phyloP scores from a whole-genome alignment of 345 rosid genomes.

The Citrus hindsii region DNA sequence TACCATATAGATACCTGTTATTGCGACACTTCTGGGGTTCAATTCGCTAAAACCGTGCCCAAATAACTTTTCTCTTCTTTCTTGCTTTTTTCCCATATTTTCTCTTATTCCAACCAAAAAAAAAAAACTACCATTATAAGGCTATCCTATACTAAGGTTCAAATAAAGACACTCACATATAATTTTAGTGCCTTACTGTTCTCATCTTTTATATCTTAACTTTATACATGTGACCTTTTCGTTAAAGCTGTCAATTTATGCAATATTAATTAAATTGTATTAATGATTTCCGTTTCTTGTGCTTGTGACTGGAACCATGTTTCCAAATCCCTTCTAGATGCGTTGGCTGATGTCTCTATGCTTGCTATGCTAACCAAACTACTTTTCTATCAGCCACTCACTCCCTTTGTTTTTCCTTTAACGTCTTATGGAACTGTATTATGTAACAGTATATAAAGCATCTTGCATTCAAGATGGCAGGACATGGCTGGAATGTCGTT shows the following conservation, averaged over 20 bases:
- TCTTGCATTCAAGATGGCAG: constrained; percentile 29
- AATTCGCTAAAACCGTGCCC: background rate
- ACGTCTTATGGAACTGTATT: background rate
- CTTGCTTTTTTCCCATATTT: background rate
- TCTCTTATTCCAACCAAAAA: background rate
- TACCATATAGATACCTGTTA: background rate
- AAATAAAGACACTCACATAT: background rate
- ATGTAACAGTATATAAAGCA: constrained; percentile 35
- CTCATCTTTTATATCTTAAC: background rate
- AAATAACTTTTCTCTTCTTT: background rate
- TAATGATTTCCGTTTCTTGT: background rate
- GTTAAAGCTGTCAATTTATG: background rate
- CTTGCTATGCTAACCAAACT: background rate
- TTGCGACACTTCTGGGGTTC: background rate
- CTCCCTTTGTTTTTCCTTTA: background rate
- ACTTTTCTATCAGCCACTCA: background rate
- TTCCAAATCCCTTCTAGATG: background rate
- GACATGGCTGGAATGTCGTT: constrained; percentile 36
- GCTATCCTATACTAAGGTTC: background rate
- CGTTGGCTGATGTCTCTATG: background rate
- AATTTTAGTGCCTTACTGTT: background rate
- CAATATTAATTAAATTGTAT: background rate
- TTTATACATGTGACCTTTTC: background rate
- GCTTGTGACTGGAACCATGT: background rate
- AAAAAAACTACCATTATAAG: background rate